Base-by-base conservation (phyloP, 108 stramenopile genomes). In the Asterionellopsis glacialis region DNA sequence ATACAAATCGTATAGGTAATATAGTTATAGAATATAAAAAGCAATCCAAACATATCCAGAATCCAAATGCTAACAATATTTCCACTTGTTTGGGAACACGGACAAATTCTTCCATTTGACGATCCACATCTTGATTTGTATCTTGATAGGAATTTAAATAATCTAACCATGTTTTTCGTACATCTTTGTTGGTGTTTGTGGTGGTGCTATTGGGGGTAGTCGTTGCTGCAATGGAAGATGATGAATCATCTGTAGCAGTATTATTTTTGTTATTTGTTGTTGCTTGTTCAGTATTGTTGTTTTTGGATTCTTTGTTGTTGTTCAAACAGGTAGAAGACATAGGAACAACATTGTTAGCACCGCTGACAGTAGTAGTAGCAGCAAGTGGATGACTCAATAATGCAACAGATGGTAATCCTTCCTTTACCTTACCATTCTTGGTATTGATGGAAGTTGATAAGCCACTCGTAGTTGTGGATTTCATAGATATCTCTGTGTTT, bases 81-180 rank as follows among this genome's bases (percentile, higher is more conserved):
- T 98, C 98, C 25, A 98, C 71, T 33, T 79, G 80, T 21, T 69
- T 64, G 9, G 98, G 98, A 48, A 98, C 93, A 42, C 85, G 82
- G 52, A 97, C 59, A 63, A 98, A 98, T 77, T 98, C 96, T 67
- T 90, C 81, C 76, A 98, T 93, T 61, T 93, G 88, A 45, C 67
- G 67, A 58, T 93, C 90, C 22, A 89, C 68, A 57, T 92, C 91
- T 43, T 82, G 69, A 19, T 67, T 61, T 3, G 69, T 63, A 57
- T 82, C 76, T 65, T 82, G 81, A 68, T 70, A 73, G 45, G 67
- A 71, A 45, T 82, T 74, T 40, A 82, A 58, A 55, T 82, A 74
- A 52, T 82, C 70, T 26, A 82, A 47, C 75, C 75, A 82, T 65
- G 74, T 82, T 39, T 51, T 50, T 41, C 70, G 64, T 24, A 66